Base-by-base conservation (phyloP, 305 asterid genomes). In the Fraxinus angustifolia region DNA sequence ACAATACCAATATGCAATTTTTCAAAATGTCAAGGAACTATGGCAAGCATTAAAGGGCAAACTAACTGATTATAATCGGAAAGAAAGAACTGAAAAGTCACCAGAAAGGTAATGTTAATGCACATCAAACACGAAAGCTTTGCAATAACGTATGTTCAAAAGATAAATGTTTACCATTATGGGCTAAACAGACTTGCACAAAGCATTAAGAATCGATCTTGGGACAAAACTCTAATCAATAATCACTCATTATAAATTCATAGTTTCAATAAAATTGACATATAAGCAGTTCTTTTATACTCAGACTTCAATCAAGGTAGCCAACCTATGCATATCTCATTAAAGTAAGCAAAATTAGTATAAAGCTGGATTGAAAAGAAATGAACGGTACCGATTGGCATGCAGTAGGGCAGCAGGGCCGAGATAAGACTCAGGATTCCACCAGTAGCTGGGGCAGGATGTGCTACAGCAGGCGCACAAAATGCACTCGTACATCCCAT, bases 361-460 rank as follows among this genome's bases (percentile, higher is more conserved):
- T 45, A 45, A 45, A 12, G 56, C 56, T 16, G 3, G 56, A 45
- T 12, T 14, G 56, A 4, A 5, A 71, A 17, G 28, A 50, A 68
- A 35, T 5, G 6, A 40, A 2, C 16, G 56, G 1, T 83, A 94
- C 98, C 98, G 84, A 75, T 95, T 92, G 68, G 99, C 97, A 19
- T 95, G 99, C 78, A 95, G 91, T 76, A 95, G 98, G 31, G 99
- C 97, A 19, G 99, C 98, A 0, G 99, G 99, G 26, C 99, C 99
- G 86, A 95, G 90, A 89, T 95, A 95, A 36, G 94, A 84, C 87
- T 95, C 99, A 10, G 99, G 99, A 77, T 93, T 95, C 99, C 99
- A 95, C 99, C 99, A 93, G 83, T 95, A 95, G 84, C 99, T 95
- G 7, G 99, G 97, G 87, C 99, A 95, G 17, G 96, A 91, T 40